Conservation (phyloP, 306 rosid genomes). For the Prosopis cineraria region DNA sequence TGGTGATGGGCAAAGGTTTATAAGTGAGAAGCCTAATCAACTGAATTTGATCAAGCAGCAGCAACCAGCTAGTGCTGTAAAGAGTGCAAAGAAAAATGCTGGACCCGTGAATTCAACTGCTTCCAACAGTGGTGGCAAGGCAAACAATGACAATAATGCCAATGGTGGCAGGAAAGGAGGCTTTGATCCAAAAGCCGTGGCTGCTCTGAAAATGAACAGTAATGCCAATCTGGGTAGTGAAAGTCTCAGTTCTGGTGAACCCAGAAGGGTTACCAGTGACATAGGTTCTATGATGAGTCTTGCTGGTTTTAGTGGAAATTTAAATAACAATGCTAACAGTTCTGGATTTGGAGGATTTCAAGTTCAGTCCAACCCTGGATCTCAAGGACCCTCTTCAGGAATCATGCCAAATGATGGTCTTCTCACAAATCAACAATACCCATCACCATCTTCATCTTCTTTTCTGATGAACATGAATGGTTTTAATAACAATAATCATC, state of each 20-base stretch:
- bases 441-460: constrained; percentile 37
- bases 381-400: constrained; percentile 42
- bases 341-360: constrained; percentile 52
- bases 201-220: constrained; percentile 62
- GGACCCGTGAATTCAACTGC: constrained; percentile 30
- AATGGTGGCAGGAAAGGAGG: constrained; percentile 53
- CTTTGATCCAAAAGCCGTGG: constrained; percentile 62
- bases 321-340: constrained; percentile 43
- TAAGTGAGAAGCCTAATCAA: constrained; percentile 59
- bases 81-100: constrained; percentile 44
- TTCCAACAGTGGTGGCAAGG: constrained; percentile 40
- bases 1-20: constrained; percentile 43
- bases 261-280: constrained; percentile 49
- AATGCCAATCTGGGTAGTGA: constrained; percentile 44
- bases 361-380: constrained; percentile 47
- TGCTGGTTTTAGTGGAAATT: constrained; percentile 69
- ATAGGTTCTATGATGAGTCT: constrained; percentile 71
- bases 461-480: constrained; percentile 64
- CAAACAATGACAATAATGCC: constrained; percentile 29
- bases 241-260: constrained; percentile 52
- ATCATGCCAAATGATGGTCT: constrained; percentile 46
- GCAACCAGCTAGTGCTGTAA: constrained; percentile 43
- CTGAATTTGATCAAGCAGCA: constrained; percentile 60
- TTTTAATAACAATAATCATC: constrained; percentile 47
- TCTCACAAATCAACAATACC: constrained; percentile 40